A percentile compares a stretch with the other conserved stretches of the same genome.
Evolutionary conservation across 1,284 basidiomycete species (phyloP).

Genomic region (Moesziomyces sp.): DNA sequence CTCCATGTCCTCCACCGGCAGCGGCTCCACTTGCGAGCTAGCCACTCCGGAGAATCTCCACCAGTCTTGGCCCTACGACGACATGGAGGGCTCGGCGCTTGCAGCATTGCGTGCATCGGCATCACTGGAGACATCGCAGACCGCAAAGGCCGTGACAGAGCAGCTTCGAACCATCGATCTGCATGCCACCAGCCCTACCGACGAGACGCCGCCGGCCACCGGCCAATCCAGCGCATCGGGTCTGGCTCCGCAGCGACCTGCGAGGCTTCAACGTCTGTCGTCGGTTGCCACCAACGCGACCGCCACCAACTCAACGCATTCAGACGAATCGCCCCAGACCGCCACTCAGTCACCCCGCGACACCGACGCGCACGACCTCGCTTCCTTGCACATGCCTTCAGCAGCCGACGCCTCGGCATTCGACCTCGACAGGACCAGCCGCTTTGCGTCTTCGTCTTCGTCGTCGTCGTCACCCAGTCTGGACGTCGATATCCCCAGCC

Average conservation of each 20-base stretch:
- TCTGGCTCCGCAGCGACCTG: constrained; percentile 35
- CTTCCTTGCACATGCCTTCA: constrained; percentile 9
- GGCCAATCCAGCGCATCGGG: neutral
- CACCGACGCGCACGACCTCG: constrained; percentile 8
- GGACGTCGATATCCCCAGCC: constrained; percentile 7
- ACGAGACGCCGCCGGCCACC: neutral
- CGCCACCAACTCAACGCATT: constrained; percentile 16
- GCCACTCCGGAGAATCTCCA: constrained; percentile 45
- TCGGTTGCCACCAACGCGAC: constrained; percentile 39
- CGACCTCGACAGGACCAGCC: neutral
- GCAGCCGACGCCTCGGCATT: neutral
- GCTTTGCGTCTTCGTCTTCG: neutral
- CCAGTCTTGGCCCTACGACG: constrained; percentile 28
- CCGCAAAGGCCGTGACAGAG: neutral
- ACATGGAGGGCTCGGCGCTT: constrained; percentile 7
- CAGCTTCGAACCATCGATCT: constrained; percentile 2
- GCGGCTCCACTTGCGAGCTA: constrained; percentile 46
- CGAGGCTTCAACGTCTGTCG: constrained; percentile 35
- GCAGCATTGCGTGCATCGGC: constrained; percentile 16
- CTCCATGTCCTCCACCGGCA: constrained; percentile 52
- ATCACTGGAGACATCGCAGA: neutral
- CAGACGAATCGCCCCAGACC: constrained; percentile 23
- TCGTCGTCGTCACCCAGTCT: constrained; percentile 7
- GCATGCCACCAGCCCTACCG: neutral
- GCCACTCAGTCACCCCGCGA: constrained; percentile 21